Percentiles rank a stretch among this genome's conserved stretches.
Conservation (phyloP, 208 protist species). For the Blechomonas ayalai region DNA sequence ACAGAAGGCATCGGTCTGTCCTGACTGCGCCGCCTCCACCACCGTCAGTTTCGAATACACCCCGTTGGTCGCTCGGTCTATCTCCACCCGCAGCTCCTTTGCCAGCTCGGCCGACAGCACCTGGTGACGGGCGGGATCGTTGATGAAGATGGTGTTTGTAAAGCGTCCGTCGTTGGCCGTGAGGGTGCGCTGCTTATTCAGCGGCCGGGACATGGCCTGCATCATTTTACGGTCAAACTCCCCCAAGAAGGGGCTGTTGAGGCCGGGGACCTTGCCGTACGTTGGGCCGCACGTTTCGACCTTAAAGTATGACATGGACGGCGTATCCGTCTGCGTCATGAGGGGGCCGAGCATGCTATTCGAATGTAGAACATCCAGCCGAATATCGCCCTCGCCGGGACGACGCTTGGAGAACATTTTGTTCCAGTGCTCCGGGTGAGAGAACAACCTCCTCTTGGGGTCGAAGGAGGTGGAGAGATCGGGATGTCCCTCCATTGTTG, state of each 20-base stretch:
- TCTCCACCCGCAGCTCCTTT: slow-evolving; percentile 44
- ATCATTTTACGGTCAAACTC: slow-evolving; percentile 88
- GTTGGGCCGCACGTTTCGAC: slow-evolving; percentile 56
- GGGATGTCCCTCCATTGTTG: slow-evolving; percentile 39
- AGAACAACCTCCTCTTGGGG: slow-evolving; percentile 77
- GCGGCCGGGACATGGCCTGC: slow-evolving; percentile 79
- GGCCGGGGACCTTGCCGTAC: slow-evolving; percentile 65
- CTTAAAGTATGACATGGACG: slow-evolving; percentile 50
- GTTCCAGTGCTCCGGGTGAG: slow-evolving; percentile 87
- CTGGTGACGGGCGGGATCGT: slow-evolving; percentile 74
- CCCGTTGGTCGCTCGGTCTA: slow-evolving; percentile 81
- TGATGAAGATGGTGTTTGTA: slow-evolving; percentile 85
- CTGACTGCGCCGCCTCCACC: slow-evolving; percentile 84
- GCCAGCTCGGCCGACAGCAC: slow-evolving; percentile 56
- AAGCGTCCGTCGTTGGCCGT: slow-evolving; percentile 82
- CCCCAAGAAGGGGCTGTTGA: slow-evolving; percentile 80
- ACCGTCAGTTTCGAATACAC: slow-evolving; percentile 84
- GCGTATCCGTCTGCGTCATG: slow-evolving; percentile 71
- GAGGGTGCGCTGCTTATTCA: slow-evolving; percentile 69
- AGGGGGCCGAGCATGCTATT: slow-evolving; percentile 66
- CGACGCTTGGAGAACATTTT: slow-evolving; percentile 85
- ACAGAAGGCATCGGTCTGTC: slow-evolving; percentile 82
- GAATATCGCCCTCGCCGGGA: slow-evolving; percentile 79
- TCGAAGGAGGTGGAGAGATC: slow-evolving; percentile 62
- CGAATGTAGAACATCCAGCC: slow-evolving; percentile 46